These are phyloP conservation scores for bread wheat (Triticum aestivum) DNA, from an alignment of 176 grass and related monocot genomes.

Conservation along the genomic window IWGSC_CS_RefSeq_v2.1 NC_057809.1:551454897-551455396, in stretches of 20 bases:
- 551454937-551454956: constrained; percentile 39
- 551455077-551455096: no score
- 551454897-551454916: constrained; percentile 41
- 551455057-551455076: constrained; percentile 6
- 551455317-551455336: no score
- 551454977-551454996: neutral
- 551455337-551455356: no score
- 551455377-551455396: no score
- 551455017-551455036: neutral
- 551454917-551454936: constrained; percentile 36
- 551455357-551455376: no score
- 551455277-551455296: neutral
- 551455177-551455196: neutral
- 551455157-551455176: neutral
- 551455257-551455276: neutral
- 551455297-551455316: no score
- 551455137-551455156: neutral
- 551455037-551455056: neutral
- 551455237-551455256: neutral
- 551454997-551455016: neutral
- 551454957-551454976: neutral
- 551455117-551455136: no score
- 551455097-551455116: no score
- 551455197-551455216: neutral
- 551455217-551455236: neutral